Base-by-base conservation (phyloP, 1,284 basidiomycete genomes). In the Boletellus deceptivus region DNA sequence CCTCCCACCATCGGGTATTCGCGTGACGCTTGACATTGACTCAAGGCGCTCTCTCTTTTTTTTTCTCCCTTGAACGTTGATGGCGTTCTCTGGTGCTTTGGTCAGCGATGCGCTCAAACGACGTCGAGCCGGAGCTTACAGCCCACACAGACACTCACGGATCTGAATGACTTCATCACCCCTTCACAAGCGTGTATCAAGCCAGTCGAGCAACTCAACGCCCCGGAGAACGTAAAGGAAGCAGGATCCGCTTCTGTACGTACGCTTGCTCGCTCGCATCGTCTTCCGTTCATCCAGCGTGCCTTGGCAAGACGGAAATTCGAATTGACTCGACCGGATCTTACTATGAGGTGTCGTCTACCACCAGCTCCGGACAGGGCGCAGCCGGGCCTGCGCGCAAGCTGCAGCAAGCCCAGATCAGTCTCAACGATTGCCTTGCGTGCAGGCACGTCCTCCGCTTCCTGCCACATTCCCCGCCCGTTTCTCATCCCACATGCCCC, bases 161-260 rank as follows among this genome's bases (percentile, higher is more conserved):
- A 99, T 70, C 81, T 99, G 41, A 98, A 98, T 70, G 97, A 99
- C 74, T 99, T 96, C 70, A 91, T 99, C 44, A 93, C 93, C 0
- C 97, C 97, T 3, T 92, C 94, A 1, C 96, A 98, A 74, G 89
- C 91, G 38, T 99, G 97, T 71, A 98, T 99, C 72, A 98, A 98
- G 65, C 96, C 97, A 3, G 93, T 98, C 20, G 80, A 88, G 63
- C 82, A 88, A 65, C 71, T 74, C 8, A 81, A 84, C 56, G 66
- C 58, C 56, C 69, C 70, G n/a, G 62, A 69, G 34, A 66, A 72
- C 36, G 60, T 69, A 37, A 73, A 70, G 51, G 76, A 79, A 54
- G 66, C 74, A 4, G 84, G 79, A 24, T 79, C 77, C 46, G 85
- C 87, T 37, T 73, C 78, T 35, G 88, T 89, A 62, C 51, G 79